These are phyloP conservation scores for Scytalidium lignicola DNA, from an alignment of 2,329 filamentous ascomycete genomes.

Conservation along the genomic window DNA sequence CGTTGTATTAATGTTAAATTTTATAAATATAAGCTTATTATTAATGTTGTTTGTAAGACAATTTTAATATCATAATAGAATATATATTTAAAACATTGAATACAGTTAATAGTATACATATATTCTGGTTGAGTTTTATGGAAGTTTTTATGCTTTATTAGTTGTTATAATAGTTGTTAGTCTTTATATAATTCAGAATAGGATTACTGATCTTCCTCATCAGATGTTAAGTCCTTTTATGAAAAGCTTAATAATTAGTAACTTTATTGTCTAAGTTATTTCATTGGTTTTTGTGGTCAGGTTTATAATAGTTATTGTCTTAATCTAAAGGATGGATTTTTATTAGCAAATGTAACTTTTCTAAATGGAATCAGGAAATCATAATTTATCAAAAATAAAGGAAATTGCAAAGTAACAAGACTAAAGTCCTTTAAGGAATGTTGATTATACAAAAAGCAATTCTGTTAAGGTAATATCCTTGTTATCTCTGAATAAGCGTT, in stretches of 20 bases:
- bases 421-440: conserved; percentile 7
- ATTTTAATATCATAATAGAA: conserved; percentile 20
- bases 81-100: conserved; percentile 19
- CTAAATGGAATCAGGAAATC: conserved; percentile 10
- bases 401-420: conserved; percentile 9
- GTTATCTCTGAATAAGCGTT: conserved; percentile 39
- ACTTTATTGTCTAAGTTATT: conserved; percentile 24
- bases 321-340: conserved; percentile 19
- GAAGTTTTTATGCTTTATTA: conserved; percentile 18
- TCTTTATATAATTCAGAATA: conserved; percentile 18
- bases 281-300: conserved; percentile 19
- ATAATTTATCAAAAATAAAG: conserved; percentile 17
- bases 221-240: conserved; percentile 13
- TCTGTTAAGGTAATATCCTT: conserved; percentile 10
- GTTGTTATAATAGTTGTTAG: conserved; percentile 19
- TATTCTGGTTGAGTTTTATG: conserved; percentile 13
- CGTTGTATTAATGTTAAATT: conserved; percentile 19
- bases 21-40: conserved; percentile 16
- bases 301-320: conserved; percentile 23
- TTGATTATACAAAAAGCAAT: conserved; percentile 6
- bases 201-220: conserved; percentile 13
- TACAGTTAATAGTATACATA: conserved; percentile 13
- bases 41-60: conserved; percentile 20
- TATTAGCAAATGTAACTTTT: conserved; percentile 16
- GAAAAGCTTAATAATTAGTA: conserved; percentile 16